Conservation (phyloP, 2,329 filamentous ascomycete species). For the Phialophora tarda region DNA sequence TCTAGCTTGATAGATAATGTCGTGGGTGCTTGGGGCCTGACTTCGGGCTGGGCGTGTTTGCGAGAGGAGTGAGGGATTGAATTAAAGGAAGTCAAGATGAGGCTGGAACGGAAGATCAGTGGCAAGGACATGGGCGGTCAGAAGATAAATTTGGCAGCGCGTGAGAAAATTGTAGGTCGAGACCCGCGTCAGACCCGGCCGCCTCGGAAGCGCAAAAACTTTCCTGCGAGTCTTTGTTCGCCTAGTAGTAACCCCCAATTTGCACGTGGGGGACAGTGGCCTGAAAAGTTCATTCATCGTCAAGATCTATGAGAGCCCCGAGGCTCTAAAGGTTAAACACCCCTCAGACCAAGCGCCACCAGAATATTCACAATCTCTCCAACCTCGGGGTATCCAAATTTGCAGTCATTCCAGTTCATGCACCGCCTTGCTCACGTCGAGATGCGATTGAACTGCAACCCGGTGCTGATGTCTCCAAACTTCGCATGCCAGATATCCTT, state of each 20-base stretch:
- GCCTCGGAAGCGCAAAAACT: slow-evolving; percentile 5
- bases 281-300: background rate
- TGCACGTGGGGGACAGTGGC: background rate
- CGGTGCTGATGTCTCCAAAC: slow-evolving; percentile 41
- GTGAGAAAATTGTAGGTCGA: slow-evolving; percentile 14
- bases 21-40: background rate
- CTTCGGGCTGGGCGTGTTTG: background rate
- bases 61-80: background rate
- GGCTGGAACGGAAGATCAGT: background rate
- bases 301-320: background rate
- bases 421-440: slow-evolving; percentile 22
- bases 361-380: background rate
- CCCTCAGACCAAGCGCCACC: background rate
- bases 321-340: background rate
- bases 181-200: background rate
- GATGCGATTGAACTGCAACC: slow-evolving; percentile 34
- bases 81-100: background rate
- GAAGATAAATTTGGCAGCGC: slow-evolving; percentile 15
- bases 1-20: too few relatives aligned
- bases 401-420: background rate
- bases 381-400: background rate
- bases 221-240: background rate
- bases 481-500: slow-evolving; percentile 49
- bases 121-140: slow-evolving; percentile 19
- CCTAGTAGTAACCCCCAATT: too few relatives aligned